Base-by-base conservation (phyloP, 371 early-diverging fungal genomes). In the Gilbertella persicaria region DNA sequence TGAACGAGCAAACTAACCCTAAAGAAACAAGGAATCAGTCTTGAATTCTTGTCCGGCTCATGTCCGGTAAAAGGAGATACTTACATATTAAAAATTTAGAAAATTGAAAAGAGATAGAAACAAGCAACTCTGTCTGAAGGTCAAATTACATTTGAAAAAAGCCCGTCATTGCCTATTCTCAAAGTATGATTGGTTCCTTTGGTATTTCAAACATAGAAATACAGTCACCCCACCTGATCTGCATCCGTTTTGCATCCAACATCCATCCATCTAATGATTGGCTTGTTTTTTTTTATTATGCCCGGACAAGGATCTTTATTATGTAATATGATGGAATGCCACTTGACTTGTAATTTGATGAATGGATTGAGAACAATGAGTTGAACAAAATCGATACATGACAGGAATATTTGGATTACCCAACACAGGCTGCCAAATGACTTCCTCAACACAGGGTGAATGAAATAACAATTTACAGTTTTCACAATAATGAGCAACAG, bases 1-100 rank as follows among this genome's bases (percentile, higher is more conserved):
- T 94, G 94, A 74, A 79, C 86, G 64, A 79, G 69, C 67, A 92
- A 80, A 77, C 85, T 90, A 58, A 86, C 85, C 92, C 91, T 92
- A 39, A 37, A 28, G 33, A 39, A 33, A 29, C 20, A 43, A 41
- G 16, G 21, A 29, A 20, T 50, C 20, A 43, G 21, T 41, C 5
- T 19, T 16, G 9, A n/a, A n/a, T 20, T 41, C 5, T 20, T 20
- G 41, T 41, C 41, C 41, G 41, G 41, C 23, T 4, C 20, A 21
- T 10, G 41, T 41, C 41, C 41, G 41, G 41, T 40, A 16, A 20
- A 40, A 20, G 10, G 20, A n/a, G n/a, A 37, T 40, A 40, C 40
- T 40, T 40, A 40, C 40, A 40, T 40, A 17, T 40, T 40, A 20
- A 40, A 40, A 40, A 40, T 19, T 40, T 40, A 10, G 8, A 41